phyloP scores from a whole-genome alignment of 1,284 basidiomycete genomes.

The Pseudozyma flocculosa region DNA sequence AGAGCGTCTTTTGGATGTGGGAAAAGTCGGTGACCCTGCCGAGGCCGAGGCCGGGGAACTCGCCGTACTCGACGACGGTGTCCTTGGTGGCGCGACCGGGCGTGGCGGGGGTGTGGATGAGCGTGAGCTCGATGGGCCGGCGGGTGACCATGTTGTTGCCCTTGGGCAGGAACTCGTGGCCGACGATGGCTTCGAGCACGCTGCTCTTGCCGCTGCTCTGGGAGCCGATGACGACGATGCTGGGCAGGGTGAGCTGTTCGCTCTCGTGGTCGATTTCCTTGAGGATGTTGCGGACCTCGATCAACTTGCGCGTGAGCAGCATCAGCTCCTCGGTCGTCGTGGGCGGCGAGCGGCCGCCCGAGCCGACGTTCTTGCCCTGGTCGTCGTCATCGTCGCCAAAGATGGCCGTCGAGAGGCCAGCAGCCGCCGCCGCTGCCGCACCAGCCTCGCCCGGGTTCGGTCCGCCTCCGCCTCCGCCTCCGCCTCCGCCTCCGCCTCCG shows the following conservation, averaged over 20 bases:
- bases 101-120: constrained; percentile 72
- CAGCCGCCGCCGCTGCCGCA: constrained; percentile 35
- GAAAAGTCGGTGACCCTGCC: constrained; percentile 86
- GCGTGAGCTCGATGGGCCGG: constrained; percentile 92
- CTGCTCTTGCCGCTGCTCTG: constrained; percentile 98
- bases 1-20: constrained; percentile 85
- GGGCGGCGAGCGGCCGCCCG: constrained; percentile 4
- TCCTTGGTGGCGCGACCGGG: constrained; percentile 61
- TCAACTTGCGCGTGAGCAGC: constrained; percentile 90
- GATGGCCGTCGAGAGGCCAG: constrained; percentile 10
- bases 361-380: not conserved
- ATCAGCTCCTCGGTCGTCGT: constrained; percentile 65
- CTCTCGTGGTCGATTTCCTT: constrained; percentile 87
- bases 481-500: constrained; percentile 6
- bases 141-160: constrained; percentile 99
- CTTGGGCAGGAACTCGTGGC: constrained; percentile 96
- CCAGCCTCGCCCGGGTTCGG: constrained; percentile 7
- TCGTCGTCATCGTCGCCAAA: constrained; percentile 26
- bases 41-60: constrained; percentile 85
- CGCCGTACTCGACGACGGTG: constrained; percentile 74
- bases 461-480: constrained; percentile 1
- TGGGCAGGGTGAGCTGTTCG: constrained; percentile 81
- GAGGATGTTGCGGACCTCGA: constrained; percentile 91
- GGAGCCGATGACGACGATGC: constrained; percentile 96
- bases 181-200: constrained; percentile 94